phyloP scores from a whole-genome alignment of 148 eudicot species.

The Fallopia convolvulus region DNA sequence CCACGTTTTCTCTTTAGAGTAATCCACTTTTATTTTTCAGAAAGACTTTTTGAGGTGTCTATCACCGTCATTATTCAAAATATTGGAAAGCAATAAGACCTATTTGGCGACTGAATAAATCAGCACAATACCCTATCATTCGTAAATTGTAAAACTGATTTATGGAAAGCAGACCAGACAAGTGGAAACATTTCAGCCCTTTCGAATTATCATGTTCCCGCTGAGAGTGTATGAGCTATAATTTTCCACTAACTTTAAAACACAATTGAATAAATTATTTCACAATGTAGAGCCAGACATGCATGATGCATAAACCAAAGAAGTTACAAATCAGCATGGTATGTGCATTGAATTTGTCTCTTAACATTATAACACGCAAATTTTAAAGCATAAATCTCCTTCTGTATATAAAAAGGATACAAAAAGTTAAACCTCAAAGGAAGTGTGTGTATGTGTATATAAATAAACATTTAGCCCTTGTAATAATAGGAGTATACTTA shows the following conservation, averaged over 20 bases:
- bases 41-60: not conserved
- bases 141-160: not conserved
- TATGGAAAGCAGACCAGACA: too few relatives aligned
- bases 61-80: not conserved
- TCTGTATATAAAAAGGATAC: not conserved
- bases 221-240: not conserved
- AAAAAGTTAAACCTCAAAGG: not conserved
- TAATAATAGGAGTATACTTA: not conserved
- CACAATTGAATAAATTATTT: not conserved
- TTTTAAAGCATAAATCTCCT: not conserved
- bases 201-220: not conserved
- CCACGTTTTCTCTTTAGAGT: not conserved
- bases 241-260: not conserved
- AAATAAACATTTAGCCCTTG: not conserved
- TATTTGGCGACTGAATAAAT: not conserved
- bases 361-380: not conserved
- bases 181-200: not conserved
- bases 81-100: not conserved
- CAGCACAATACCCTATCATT: not conserved
- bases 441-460: not conserved
- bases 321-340: not conserved
- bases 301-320: not conserved
- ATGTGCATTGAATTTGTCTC: not conserved
- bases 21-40: not conserved
- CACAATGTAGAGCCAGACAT: not conserved